Conservation (phyloP, 352 stramenopile species). For the Phytophthora kernoviae region DNA sequence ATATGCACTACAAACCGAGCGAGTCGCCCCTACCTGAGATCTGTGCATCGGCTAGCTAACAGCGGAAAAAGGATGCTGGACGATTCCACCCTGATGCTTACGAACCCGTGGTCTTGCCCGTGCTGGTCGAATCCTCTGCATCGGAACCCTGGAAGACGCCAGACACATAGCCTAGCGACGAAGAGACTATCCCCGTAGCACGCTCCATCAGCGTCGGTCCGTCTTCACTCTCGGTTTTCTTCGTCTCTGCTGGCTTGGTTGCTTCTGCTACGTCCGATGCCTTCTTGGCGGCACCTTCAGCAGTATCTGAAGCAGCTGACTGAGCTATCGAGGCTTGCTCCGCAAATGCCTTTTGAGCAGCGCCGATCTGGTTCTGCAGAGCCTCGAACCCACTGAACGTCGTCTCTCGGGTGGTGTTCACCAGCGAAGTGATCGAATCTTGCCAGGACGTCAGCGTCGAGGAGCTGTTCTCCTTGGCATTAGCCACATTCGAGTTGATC, state of each 20-base stretch:
- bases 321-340: slow-evolving; percentile 22
- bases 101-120: slow-evolving; percentile 14
- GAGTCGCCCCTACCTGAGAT: too few relatives aligned
- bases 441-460: slow-evolving; percentile 3
- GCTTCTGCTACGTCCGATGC: slow-evolving; percentile 25
- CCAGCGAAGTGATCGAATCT: slow-evolving; percentile 33
- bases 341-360: slow-evolving; percentile 24
- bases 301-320: slow-evolving; percentile 5
- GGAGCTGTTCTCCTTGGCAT: neutral
- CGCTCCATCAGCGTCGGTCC: slow-evolving; percentile 36
- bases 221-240: slow-evolving; percentile 13
- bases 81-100: slow-evolving; percentile 2
- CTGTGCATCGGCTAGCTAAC: too few relatives aligned
- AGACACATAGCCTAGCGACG: slow-evolving; percentile 23
- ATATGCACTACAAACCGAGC: too few relatives aligned
- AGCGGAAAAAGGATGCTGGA: neutral
- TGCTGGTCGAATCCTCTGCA: slow-evolving; percentile 2
- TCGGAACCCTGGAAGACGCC: slow-evolving; percentile 11
- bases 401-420: slow-evolving; percentile 34
- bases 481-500: slow-evolving; percentile 7
- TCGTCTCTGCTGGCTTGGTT: slow-evolving; percentile 17
- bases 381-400: slow-evolving; percentile 45
- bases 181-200: slow-evolving; percentile 15
- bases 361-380: slow-evolving; percentile 39
- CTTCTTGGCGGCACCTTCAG: slow-evolving; percentile 15